Base-by-base conservation (phyloP, 2,329 filamentous ascomycete genomes). In the Fusarium xyrophilum region DNA sequence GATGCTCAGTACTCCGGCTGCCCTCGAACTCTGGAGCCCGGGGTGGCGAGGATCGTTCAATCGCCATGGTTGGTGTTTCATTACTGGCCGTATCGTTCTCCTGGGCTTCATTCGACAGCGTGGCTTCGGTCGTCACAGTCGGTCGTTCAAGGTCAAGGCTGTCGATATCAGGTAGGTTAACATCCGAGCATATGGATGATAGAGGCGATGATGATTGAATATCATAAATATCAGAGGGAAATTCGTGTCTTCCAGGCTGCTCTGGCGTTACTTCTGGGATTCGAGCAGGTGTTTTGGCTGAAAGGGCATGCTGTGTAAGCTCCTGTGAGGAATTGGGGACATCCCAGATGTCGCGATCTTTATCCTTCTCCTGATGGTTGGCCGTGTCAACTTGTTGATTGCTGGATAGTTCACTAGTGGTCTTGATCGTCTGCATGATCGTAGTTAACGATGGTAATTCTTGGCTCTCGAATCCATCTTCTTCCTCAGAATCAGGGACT, bases 401-500 rank as follows among this genome's bases (percentile, higher is more conserved):
- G n/a, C 52, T 21, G 6, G n/a, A 35, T 36, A 44, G 17, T 27
- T 42, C 53, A 46, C 28, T 30, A 25, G 40, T 40, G 35, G 27
- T 66, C 42, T 65, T 58, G 15, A 44, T 44, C n/a, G 52, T 48
- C 36, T 55, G 42, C 23, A 30, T 40, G 25, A 40, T 53, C n/a
- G 54, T 38, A 30, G 58, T 28, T 23, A 62, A 39, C 14, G 58
- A 52, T 19, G 62, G 63, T 42, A 67, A 42, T 43, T 76, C 70
- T 60, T 80, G 75, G 61, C 75, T 79, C 60, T 83, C 81, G 64
- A 80, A 81, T 56, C 73, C 79, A 67, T 76, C 78, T 48, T 84
- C 82, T 60, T 84, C 83, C 71, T 85, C 83, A 65, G 83, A 85
- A 74, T 84, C 83, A 60, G 83, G 83, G 68, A 85, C 79, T 73